Base-by-base conservation (phyloP, 306 rosid species). In the Cyclanthera cordifolia region DNA sequence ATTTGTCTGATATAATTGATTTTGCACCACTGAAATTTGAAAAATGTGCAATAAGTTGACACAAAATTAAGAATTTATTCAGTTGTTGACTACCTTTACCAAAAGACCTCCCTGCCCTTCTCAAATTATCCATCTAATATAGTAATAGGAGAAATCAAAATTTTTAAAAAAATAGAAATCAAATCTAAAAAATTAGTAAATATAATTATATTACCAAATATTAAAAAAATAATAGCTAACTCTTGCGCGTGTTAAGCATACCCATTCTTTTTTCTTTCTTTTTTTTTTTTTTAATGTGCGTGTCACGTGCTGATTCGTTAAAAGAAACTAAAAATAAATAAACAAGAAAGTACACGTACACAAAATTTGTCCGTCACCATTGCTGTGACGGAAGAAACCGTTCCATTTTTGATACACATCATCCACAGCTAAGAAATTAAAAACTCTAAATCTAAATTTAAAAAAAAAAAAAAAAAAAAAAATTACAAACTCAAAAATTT, bases 221-320 rank as follows among this genome's bases (percentile, higher is more conserved):
- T n/a, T n/a, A n/a, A n/a, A n/a, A n/a, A n/a, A n/a, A n/a, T n/a
- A n/a, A n/a, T n/a, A n/a, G n/a, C n/a, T n/a, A n/a, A n/a, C 66
- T 4, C 69, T 19, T 3, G 69, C 51, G 41, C 53, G 70, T 43
- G 39, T 45, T 21, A 5, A 16, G 27, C n/a, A 4, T 17, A 34
- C 13, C 11, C 19, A 8, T 14, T 4, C 3, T 27, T 13, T 13
- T 34, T n/a, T 59, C 17, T 59, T n/a, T n/a, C n/a, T n/a, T n/a
- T n/a, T n/a, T n/a, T n/a, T n/a, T n/a, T n/a, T n/a, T n/a, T n/a
- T n/a, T n/a, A n/a, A 63, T 64, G 53, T 64, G 53, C 53, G 53
- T 65, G 53, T 65, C 70, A 65, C 70, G 70, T 65, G 69, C 69
- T 4, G 21, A 3, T 5, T 17, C 52, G 69, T 63, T 37, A 63